Conservation (phyloP, 768 basidiomycete genomes). For the Xanthoconium purpureum region DNA sequence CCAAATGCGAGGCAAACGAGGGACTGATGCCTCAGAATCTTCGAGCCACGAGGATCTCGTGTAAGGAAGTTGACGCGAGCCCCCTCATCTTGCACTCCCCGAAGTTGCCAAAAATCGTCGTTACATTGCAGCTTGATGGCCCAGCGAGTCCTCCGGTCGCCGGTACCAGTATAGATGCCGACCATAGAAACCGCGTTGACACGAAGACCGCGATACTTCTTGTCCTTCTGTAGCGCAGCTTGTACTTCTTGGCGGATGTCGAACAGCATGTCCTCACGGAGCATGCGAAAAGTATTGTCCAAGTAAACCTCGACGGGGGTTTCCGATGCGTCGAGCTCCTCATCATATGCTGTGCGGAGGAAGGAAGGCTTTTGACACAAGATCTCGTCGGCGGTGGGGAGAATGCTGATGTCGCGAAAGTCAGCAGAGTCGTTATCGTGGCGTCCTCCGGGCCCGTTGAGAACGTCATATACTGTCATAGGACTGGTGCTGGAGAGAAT, state of each 20-base stretch:
- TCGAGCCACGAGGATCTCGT: conserved; percentile 29
- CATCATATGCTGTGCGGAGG: conserved; percentile 37
- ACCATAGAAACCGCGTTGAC: conserved; percentile 32
- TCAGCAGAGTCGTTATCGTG: conserved; percentile 67
- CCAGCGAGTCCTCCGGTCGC: conserved; percentile 34
- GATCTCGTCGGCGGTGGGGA: conserved; percentile 63
- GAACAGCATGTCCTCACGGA: conserved; percentile 62
- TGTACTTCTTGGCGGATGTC: conserved; percentile 55
- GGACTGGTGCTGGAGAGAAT: conserved; percentile 26
- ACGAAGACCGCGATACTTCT: conserved; percentile 34
- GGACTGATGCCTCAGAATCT: conserved; percentile 52
- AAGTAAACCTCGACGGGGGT: conserved; percentile 43
- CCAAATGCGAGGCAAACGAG: conserved; percentile 50
- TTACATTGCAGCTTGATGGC: conserved; percentile 38
- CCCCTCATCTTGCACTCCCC: conserved; percentile 19
- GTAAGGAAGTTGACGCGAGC: conserved; percentile 36
- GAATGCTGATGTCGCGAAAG: conserved; percentile 54
- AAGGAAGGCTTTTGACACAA: conserved; percentile 45
- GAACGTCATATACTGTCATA: conserved; percentile 13
- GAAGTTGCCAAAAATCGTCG: conserved; percentile 36
- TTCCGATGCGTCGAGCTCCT: conserved; percentile 18
- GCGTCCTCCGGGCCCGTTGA: conserved; percentile 51
- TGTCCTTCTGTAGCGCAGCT: conserved; percentile 36
- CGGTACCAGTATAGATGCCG: conserved; percentile 35
- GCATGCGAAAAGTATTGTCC: conserved; percentile 63